phyloP scores from a whole-genome alignment of 148 eudicot species.

The Amaranthus cruentus region DNA sequence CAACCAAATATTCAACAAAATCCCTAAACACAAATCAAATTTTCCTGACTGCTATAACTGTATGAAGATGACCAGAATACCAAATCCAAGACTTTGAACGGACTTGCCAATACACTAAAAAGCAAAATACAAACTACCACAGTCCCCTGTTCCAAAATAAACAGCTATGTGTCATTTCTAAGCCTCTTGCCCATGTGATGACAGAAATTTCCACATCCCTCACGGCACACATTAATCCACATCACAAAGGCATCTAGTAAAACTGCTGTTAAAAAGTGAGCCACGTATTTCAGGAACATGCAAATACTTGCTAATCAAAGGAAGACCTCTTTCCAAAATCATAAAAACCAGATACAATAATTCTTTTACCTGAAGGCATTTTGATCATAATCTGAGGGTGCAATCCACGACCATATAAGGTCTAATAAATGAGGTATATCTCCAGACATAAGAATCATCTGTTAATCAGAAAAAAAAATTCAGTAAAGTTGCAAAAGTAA shows the following conservation, averaged over 20 bases:
- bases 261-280: neutral
- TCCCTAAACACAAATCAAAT: neutral
- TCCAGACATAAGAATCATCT: conserved; percentile 94
- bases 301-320: neutral
- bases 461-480: conserved; percentile 29
- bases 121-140: neutral
- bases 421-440: conserved; percentile 76
- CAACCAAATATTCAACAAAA: neutral
- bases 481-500: neutral
- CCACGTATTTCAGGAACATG: neutral
- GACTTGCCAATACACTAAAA: neutral
- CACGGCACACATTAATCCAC: neutral
- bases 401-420: conserved; percentile 92
- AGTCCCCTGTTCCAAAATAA: neutral
- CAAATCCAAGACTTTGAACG: too few relatives aligned
- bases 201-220: neutral
- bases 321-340: neutral
- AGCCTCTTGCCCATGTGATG: neutral
- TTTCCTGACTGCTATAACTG: too few relatives aligned
- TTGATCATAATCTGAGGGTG: conserved; percentile 76
- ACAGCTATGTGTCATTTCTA: neutral
- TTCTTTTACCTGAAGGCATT: conserved; percentile 58
- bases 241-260: neutral
- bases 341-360: neutral
- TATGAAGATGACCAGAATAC: too few relatives aligned